Conservation (phyloP, 2,329 filamentous ascomycete genomes). For the Elsinoe australis region DNA sequence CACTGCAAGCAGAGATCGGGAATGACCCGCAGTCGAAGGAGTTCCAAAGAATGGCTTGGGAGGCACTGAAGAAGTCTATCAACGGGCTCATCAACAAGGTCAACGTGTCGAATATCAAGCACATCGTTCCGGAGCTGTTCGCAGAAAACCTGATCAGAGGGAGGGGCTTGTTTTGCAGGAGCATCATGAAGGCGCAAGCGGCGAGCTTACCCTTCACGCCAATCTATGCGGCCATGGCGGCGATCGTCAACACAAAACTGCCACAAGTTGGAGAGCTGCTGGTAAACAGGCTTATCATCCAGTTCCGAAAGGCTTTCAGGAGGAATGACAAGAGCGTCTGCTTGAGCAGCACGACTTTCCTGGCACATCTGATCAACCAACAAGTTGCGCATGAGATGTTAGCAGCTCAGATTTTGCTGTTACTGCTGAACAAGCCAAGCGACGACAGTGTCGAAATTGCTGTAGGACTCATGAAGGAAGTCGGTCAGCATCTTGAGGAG, state of each 20-base stretch:
- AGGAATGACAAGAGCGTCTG: constrained; percentile 96
- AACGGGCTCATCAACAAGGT: constrained; percentile 99
- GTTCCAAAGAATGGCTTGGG: constrained; percentile 98
- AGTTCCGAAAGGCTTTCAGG: constrained; percentile 93
- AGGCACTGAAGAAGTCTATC: constrained; percentile 96
- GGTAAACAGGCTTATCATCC: constrained; percentile 73
- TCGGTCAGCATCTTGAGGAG: constrained; percentile 88
- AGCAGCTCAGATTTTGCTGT: constrained; percentile 80
- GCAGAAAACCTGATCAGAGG: constrained; percentile 88
- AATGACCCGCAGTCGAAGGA: constrained; percentile 94
- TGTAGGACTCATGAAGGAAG: constrained; percentile 83
- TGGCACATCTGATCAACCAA: constrained; percentile 91
- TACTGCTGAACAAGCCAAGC: constrained; percentile 91
- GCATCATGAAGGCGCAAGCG: constrained; percentile 97
- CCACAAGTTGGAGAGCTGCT: constrained; percentile 90
- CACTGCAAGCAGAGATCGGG: constrained; percentile 81
- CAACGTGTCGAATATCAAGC: constrained; percentile 96
- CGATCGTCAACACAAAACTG: constrained; percentile 95
- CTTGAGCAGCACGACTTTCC: constrained; percentile 83
- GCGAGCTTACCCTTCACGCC: constrained; percentile 92
- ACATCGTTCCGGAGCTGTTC: constrained; percentile 93
- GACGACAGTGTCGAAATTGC: constrained; percentile 98
- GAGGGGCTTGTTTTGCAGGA: constrained; percentile 84
- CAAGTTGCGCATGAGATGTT: constrained; percentile 93
- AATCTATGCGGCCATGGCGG: constrained; percentile 90